phyloP scores from a whole-genome alignment of 2,329 filamentous ascomycete species.

The Exophiala sp. region DNA sequence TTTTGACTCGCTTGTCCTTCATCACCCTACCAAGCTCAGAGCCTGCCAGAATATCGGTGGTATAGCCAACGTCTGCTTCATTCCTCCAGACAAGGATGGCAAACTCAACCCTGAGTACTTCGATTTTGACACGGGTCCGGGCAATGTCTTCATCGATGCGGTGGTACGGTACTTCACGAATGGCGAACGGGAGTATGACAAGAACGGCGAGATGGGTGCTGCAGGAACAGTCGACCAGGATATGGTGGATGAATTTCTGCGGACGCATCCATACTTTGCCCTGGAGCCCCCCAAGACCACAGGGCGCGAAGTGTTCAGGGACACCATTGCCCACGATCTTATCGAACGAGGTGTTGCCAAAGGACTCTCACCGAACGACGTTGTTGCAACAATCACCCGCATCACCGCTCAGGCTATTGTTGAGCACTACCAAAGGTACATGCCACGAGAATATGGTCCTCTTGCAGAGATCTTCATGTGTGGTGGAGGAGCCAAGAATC shows the following conservation, averaged over 20 bases:
- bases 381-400: slow-evolving; percentile 57
- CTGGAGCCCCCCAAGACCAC: slow-evolving; percentile 56
- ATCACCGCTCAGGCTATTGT: slow-evolving; percentile 60
- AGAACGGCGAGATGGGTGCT: slow-evolving; percentile 50
- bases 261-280: slow-evolving; percentile 48
- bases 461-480: slow-evolving; percentile 60
- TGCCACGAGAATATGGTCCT: slow-evolving; percentile 38
- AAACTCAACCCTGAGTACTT: slow-evolving; percentile 40
- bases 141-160: slow-evolving; percentile 56
- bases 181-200: slow-evolving; percentile 50
- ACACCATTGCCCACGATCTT: slow-evolving; percentile 53
- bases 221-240: slow-evolving; percentile 49
- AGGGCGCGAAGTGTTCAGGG: slow-evolving; percentile 58
- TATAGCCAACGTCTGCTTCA: slow-evolving; percentile 59
- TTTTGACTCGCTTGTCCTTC: slow-evolving; percentile 55
- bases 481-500: slow-evolving; percentile 57
- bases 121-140: slow-evolving; percentile 56
- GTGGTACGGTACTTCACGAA: slow-evolving; percentile 54
- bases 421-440: slow-evolving; percentile 48
- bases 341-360: slow-evolving; percentile 47
- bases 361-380: slow-evolving; percentile 49
- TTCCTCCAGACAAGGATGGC: slow-evolving; percentile 45
- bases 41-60: slow-evolving; percentile 62
- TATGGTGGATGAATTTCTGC: slow-evolving; percentile 52
- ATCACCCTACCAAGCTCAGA: slow-evolving; percentile 55